Percentiles rank a stretch among this genome's conserved stretches.
Conservation (phyloP, 208 protist species). For the Acanthamoeba royreba region DNA sequence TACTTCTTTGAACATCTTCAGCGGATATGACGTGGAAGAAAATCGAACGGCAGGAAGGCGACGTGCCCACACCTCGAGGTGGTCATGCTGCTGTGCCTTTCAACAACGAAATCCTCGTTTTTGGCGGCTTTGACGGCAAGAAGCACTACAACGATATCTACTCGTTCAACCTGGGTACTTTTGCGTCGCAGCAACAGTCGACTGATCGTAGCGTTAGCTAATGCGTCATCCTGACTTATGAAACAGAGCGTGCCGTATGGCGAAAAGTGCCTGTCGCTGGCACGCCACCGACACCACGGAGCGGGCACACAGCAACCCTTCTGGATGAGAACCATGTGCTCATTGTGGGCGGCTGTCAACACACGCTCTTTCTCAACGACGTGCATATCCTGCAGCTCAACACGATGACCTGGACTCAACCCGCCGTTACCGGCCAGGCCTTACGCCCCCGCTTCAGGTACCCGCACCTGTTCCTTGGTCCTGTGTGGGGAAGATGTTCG, state of each 20-base stretch:
- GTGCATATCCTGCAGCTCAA: not conserved
- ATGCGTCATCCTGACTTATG: too few species aligned
- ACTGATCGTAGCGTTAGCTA: too few species aligned
- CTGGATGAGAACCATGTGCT: not conserved
- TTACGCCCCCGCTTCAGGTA: not conserved
- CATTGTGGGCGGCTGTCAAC: not conserved
- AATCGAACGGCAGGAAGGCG: not conserved
- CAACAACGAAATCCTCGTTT: not conserved
- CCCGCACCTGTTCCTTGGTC: too few species aligned
- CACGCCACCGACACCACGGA: not conserved
- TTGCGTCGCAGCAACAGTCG: too few species aligned
- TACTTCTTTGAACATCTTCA: not conserved
- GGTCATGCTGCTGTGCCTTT: not conserved
- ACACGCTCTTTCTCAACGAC: slow-evolving; percentile 23
- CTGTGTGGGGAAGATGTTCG: too few species aligned
- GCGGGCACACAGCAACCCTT: not conserved
- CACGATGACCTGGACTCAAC: not conserved
- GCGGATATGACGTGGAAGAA: not conserved
- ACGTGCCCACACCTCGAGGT: not conserved
- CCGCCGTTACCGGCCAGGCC: not conserved
- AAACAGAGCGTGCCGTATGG: not conserved
- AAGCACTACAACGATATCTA: slow-evolving; percentile 39
- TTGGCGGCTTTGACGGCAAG: slow-evolving; percentile 30
- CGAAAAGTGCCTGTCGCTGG: not conserved
- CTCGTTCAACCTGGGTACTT: not conserved